Evolutionary conservation across 2,329 filamentous ascomycete species (phyloP).

Genomic region (Stenocarpella maydis): DNA sequence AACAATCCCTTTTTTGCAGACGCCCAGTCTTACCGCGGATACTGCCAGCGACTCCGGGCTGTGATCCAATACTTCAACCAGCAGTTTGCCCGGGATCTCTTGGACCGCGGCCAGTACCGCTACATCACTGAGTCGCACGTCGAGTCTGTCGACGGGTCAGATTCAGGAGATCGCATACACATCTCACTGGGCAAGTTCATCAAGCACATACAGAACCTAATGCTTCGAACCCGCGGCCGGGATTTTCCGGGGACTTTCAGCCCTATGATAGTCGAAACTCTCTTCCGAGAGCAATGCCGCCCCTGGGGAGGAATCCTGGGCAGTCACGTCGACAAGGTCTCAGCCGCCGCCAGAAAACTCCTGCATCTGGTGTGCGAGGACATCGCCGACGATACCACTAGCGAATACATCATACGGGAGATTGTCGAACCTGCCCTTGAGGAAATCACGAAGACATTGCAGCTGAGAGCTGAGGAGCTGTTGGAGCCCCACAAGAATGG

Average conservation of each 20-base stretch:
- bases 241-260: constrained; percentile 27
- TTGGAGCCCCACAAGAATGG: constrained; percentile 45
- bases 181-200: constrained; percentile 15
- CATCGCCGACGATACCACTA: neutral
- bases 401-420: neutral
- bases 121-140: neutral
- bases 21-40: constrained; percentile 8
- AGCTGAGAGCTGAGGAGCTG: constrained; percentile 50
- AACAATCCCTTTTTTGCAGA: constrained; percentile 37
- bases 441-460: constrained; percentile 40
- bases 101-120: constrained; percentile 1
- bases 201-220: constrained; percentile 9
- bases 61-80: constrained; percentile 28
- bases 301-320: constrained; percentile 7
- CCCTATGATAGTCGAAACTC: constrained; percentile 21
- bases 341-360: constrained; percentile 1
- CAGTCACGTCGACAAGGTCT: constrained; percentile 1
- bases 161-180: neutral
- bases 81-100: constrained; percentile 5
- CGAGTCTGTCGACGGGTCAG: neutral
- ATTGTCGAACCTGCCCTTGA: constrained; percentile 39
- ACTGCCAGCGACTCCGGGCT: constrained; percentile 25
- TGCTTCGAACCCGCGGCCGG: constrained; percentile 24
- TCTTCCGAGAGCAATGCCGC: constrained; percentile 29
- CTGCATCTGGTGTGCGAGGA: constrained; percentile 3